Evolutionary conservation across 2,329 filamentous ascomycete genomes (phyloP), one percentile per base, ranked within the genome.

Genomic region (Ramularia endophylla): DNA sequence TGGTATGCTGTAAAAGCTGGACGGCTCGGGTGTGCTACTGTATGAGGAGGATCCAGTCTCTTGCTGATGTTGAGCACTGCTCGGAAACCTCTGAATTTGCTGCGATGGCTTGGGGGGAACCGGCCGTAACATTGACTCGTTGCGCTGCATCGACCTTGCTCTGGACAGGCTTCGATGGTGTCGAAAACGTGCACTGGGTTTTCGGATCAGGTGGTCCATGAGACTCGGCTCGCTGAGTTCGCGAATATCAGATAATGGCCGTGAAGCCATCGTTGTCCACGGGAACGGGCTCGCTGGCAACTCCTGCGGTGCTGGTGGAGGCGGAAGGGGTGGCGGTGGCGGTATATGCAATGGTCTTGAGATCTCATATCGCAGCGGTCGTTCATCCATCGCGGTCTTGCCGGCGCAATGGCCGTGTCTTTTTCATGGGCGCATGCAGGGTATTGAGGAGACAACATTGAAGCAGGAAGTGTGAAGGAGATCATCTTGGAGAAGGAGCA

Each of bases 151-250:
- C 2, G 58, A 54, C 27, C 48, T 52, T 20, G 48, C 63, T 34
- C 56, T 53, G 30, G 60, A 57, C n/a, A 64, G 29, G 27, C 40
- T 53, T 19, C 44, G 46, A 17, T 40, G 43, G 28, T 44, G 50
- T n/a, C 35, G 40, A 18, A 22, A 38, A 16, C 32, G 29, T 8
- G 18, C 35, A 27, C 36, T 41, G 12, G 40, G 35, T 13, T 43
- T 29, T 11, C 38, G 45, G 7, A 45, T 38, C 16, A 36, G 27
- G 36, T 53, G 41, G 31, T 53, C 50, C 44, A 62, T 62, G 16
- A 72, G 51, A 47, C 67, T 71, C 19, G 70, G 68, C 52, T 72
- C 70, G 8, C 69, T 73, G 48, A 71, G 58, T 50, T 72, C 70
- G 46, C 69, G 65, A 42, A 73, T 73, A 48, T 73, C 70, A 31